A percentile compares a stretch with the other conserved stretches of the same genome.
These are phyloP conservation scores for Mucor sp. DNA, from an alignment of 371 early-diverging fungal genomes.

Conservation along the genomic window DNA sequence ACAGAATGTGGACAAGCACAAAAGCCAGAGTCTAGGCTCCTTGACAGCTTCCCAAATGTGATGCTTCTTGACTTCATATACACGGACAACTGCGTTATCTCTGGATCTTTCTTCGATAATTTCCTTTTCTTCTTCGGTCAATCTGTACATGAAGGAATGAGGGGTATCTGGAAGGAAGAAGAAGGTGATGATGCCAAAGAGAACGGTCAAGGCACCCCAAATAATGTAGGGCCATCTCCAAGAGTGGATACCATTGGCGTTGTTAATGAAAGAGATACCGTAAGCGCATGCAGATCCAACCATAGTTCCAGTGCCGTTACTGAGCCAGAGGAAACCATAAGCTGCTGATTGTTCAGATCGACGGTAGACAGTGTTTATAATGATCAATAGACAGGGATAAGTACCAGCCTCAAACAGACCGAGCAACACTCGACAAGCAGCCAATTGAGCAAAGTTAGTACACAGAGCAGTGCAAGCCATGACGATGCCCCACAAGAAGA, in stretches of 20 bases:
- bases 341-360: slow-evolving; percentile 36
- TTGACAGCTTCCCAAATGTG: slow-evolving; percentile 27
- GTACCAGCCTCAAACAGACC: slow-evolving; percentile 39
- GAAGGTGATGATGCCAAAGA: slow-evolving; percentile 23
- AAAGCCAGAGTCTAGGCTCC: slow-evolving; percentile 26
- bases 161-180: slow-evolving; percentile 32
- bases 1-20: slow-evolving; percentile 21
- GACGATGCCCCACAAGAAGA: slow-evolving; percentile 37
- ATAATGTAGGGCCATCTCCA: slow-evolving; percentile 37
- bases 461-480: slow-evolving; percentile 27
- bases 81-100: slow-evolving; percentile 28
- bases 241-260: slow-evolving; percentile 15
- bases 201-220: slow-evolving; percentile 22
- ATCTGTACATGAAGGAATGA: slow-evolving; percentile 12
- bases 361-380: slow-evolving; percentile 34
- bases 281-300: slow-evolving; percentile 19
- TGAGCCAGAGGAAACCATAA: slow-evolving; percentile 11
- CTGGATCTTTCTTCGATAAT: slow-evolving; percentile 24
- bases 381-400: slow-evolving; percentile 28
- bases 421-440: slow-evolving; percentile 27
- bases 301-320: slow-evolving; percentile 29
- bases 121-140: slow-evolving; percentile 28
- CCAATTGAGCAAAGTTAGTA: slow-evolving; percentile 29
- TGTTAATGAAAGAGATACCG: slow-evolving; percentile 25
- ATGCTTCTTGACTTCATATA: slow-evolving; percentile 20